Evolutionary conservation across 768 basidiomycete species (phyloP).

Genomic region (Phylloporus rhodoxanthus): DNA sequence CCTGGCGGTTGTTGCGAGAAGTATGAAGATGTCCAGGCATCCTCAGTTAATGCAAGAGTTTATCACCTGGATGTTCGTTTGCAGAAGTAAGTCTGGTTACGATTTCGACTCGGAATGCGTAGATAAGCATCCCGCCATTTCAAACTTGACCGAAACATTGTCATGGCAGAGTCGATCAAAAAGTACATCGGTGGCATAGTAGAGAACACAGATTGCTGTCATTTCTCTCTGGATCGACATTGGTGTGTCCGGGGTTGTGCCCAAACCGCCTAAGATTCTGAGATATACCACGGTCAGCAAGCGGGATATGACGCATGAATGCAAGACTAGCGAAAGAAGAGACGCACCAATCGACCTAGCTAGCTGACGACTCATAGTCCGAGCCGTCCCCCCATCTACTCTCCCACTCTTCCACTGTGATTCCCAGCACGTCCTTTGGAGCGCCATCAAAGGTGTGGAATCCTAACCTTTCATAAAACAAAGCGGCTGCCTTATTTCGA

Average conservation of each 20-base stretch:
- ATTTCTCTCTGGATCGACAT: not conserved
- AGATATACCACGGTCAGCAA: not conserved
- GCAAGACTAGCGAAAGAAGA: not conserved
- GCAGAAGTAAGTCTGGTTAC: not conserved
- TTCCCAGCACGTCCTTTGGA: slow-evolving; percentile 46
- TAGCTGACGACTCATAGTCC: not conserved
- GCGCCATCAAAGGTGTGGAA: slow-evolving; percentile 54
- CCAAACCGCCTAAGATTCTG: not conserved
- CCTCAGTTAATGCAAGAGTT: slow-evolving; percentile 7
- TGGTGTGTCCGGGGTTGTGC: not conserved
- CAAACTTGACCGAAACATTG: slow-evolving; percentile 17
- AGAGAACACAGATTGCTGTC: not conserved
- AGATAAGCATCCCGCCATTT: slow-evolving; percentile 14
- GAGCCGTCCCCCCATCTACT: slow-evolving; percentile 3
- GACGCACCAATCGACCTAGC: not conserved
- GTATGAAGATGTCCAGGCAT: slow-evolving; percentile 17
- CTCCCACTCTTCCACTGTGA: slow-evolving; percentile 42
- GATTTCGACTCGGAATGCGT: not conserved
- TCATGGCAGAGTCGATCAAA: not conserved
- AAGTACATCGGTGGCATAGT: not conserved
- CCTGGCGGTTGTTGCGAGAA: slow-evolving; percentile 11
- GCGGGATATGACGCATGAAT: not conserved
- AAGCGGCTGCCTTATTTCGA: slow-evolving; percentile 51
- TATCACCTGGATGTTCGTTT: slow-evolving; percentile 14
- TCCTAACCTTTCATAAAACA: slow-evolving; percentile 59